phyloP scores from a whole-genome alignment of 306 rosid genomes.

The Hylodesmum podocarpum region DNA sequence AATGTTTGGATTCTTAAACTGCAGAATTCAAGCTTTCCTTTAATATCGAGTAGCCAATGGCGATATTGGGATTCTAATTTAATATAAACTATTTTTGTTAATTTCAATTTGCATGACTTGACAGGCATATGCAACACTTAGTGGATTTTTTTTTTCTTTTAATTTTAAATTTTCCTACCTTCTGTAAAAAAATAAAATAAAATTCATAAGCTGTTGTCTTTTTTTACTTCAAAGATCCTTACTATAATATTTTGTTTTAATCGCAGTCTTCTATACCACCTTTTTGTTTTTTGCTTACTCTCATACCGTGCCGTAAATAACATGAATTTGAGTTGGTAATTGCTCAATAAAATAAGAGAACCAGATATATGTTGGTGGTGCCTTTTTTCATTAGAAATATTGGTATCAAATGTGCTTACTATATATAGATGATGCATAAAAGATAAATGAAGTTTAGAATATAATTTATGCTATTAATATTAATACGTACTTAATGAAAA shows the following conservation, averaged over 20 bases:
- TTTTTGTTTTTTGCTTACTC: neutral
- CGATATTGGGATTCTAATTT: neutral
- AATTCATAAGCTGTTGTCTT: neutral
- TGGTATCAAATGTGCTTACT: neutral
- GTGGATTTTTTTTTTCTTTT: neutral
- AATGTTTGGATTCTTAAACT: neutral
- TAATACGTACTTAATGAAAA: neutral
- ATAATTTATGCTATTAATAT: neutral
- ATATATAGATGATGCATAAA: neutral
- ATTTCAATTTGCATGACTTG: neutral
- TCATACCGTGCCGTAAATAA: neutral
- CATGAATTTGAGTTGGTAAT: neutral
- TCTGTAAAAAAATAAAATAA: neutral
- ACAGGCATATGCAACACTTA: neutral
- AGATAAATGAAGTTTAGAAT: neutral
- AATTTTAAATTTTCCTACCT: neutral
- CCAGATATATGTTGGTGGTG: neutral
- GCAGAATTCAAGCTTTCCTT: neutral
- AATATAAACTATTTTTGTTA: neutral
- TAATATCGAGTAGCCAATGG: neutral
- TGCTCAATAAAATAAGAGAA: neutral
- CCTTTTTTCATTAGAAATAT: neutral
- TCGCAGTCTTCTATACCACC: no score
- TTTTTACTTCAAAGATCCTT: no score
- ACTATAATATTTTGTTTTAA: no score